Evolutionary conservation across 495 filamentous ascomycete species (phyloP).

Genomic region (Aspergillus bridgeri): DNA sequence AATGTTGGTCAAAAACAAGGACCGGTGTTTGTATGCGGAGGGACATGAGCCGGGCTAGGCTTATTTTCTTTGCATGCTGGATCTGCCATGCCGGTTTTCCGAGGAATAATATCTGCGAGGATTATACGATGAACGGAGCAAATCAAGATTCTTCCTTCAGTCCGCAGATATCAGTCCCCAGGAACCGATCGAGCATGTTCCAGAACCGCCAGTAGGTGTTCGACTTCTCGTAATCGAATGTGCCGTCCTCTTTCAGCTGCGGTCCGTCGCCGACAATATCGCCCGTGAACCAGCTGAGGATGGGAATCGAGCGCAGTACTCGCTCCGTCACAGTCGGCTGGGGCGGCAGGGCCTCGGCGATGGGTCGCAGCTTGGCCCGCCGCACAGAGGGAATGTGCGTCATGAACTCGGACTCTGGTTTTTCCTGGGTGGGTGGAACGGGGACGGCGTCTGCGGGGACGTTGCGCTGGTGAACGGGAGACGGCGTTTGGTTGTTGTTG

Average conservation of each 20-base stretch:
- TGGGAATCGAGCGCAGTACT: constrained; percentile 56
- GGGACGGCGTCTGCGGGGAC: constrained; percentile 4
- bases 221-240: constrained; percentile 72
- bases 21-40: too few species aligned
- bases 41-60: too few species aligned
- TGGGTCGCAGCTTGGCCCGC: constrained; percentile 49
- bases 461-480: constrained; percentile 30
- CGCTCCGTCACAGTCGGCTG: constrained; percentile 59
- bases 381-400: constrained; percentile 50
- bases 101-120: not conserved
- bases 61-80: too few species aligned
- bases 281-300: constrained; percentile 66
- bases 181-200: constrained; percentile 43
- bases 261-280: constrained; percentile 79
- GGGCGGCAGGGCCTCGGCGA: constrained; percentile 60
- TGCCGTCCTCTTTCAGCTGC: constrained; percentile 71
- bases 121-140: not conserved
- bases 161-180: constrained; percentile 51
- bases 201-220: constrained; percentile 72
- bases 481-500: constrained; percentile 29
- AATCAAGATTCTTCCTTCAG: constrained; percentile 45
- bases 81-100: too few species aligned
- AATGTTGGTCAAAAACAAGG: too few species aligned
- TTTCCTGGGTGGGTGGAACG: constrained; percentile 2
- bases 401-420: constrained; percentile 47